Conservation (phyloP, 2,329 filamentous ascomycete species). For the Emmonsiellopsis sp. region DNA sequence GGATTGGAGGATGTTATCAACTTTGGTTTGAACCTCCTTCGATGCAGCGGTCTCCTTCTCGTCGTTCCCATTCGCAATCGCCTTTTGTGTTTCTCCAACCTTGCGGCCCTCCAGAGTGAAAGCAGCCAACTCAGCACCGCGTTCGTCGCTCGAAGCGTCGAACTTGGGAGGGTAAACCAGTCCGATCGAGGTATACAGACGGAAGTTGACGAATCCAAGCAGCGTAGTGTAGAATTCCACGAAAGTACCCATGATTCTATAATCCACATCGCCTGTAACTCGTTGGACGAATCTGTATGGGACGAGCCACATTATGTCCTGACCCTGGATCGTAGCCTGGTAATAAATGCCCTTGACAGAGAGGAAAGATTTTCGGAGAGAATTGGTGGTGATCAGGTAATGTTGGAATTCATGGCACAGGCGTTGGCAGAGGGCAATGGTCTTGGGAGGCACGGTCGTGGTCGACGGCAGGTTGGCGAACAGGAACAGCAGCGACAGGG, state of each 20-base stretch:
- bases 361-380: conserved; percentile 88
- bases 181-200: conserved; percentile 82
- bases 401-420: conserved; percentile 94
- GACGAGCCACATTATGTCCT: conserved; percentile 94
- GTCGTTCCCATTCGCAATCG: conserved; percentile 40
- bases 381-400: conserved; percentile 87
- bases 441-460: conserved; percentile 81
- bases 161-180: conserved; percentile 95
- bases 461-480: conserved; percentile 95
- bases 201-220: conserved; percentile 90
- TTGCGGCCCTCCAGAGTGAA: conserved; percentile 79
- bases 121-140: conserved; percentile 79
- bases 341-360: conserved; percentile 99
- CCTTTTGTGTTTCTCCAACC: conserved; percentile 38
- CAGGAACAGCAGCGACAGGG: conserved; percentile 90
- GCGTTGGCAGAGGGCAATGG: conserved; percentile 88
- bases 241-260: conserved; percentile 98
- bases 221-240: conserved; percentile 98
- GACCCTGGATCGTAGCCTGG: conserved; percentile 91
- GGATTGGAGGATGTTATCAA: conserved; percentile 45
- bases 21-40: conserved; percentile 58
- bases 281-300: conserved; percentile 97
- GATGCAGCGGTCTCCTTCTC: conserved; percentile 54
- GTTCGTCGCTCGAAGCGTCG: conserved; percentile 74
- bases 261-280: conserved; percentile 89